Evolutionary conservation across 2,329 filamentous ascomycete species (phyloP), one percentile per base, ranked within the genome.

Genomic region (Zasmidium angulare): DNA sequence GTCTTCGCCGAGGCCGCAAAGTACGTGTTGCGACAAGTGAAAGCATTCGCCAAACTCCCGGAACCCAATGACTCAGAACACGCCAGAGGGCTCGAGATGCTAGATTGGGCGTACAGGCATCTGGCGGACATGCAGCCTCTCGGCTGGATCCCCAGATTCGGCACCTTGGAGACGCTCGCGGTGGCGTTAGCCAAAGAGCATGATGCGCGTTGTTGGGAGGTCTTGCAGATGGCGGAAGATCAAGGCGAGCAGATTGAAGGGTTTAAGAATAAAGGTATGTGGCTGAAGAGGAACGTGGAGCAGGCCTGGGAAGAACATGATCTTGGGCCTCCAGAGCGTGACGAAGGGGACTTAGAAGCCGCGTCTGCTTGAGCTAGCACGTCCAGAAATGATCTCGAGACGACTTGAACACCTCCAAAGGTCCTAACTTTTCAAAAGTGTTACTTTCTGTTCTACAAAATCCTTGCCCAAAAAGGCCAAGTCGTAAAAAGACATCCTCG

Each of bases 1-100:
- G 78, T 85, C 47, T 89, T 85, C 60, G 17, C 72, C 24, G 60
- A 60, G 57, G 68, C 70, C 9, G 63, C 50, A 1, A 63, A 63
- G 21, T 55, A 66, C 23, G 63, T 64, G 7, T 36, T 67, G 9
- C 29, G 55, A 6, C 50, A 51, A 0, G 36, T 57, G 12, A 23
- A 19, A 24, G 21, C 40, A 10, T 40, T 50, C 1, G 24, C 53
- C 0, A 40, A 50, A 14, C 46, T 43, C 7, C 43, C n/a, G 4
- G 24, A 47, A 3, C 17, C 56, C 36, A 23, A 48, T 43, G 36
- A 23, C 17, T 17, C 56, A 56, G 49, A 46, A 48, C 53, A 52
- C 36, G 21, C 53, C n/a, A 57, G 60, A 40, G 65, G 69, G 2
- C 53, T 65, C 11, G 59, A 71, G 46, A 61, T 71, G 17, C 48